Conservation (phyloP, 371 early-diverging fungal genomes). For the Apophysomyces ossiformis region DNA sequence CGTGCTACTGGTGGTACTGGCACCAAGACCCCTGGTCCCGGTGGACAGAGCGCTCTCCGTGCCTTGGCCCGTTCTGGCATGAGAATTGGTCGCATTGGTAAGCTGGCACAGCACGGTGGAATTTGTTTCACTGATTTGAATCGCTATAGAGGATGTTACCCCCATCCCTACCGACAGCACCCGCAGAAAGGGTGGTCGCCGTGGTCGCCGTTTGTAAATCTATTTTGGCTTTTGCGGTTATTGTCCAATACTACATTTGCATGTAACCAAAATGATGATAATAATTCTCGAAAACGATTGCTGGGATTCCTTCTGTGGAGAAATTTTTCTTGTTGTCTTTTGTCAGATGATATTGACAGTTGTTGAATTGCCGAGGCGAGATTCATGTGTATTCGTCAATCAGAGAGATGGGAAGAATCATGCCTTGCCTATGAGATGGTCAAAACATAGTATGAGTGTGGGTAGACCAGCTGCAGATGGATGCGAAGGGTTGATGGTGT, state of each 20-base stretch:
- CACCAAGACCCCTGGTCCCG: conserved; percentile 99
- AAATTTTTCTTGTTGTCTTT: no score
- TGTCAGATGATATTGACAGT: no score
- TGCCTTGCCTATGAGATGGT: no score
- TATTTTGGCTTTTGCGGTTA: conserved; percentile 6
- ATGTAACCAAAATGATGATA: background rate
- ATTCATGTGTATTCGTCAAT: no score
- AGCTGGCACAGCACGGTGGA: conserved; percentile 10
- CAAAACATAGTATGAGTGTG: no score
- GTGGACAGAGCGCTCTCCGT: conserved; percentile 99
- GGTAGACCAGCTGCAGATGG: no score
- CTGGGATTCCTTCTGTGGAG: no score
- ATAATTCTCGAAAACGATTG: no score
- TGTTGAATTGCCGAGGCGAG: no score
- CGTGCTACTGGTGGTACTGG: conserved; percentile 99
- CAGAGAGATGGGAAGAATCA: no score
- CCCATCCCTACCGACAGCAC: conserved; percentile 99
- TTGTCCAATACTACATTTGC: conserved; percentile 1
- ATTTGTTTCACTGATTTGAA: background rate
- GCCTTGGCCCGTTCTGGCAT: conserved; percentile 99
- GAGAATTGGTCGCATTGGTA: conserved; percentile 97
- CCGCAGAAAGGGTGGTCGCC: conserved; percentile 99
- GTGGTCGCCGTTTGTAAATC: conserved; percentile 99
- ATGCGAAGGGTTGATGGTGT: no score
- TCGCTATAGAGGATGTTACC: conserved; percentile 92